Evolutionary conservation across 2,329 filamentous ascomycete genomes (phyloP), one percentile per base, ranked within the genome.

Genomic region (Ceratocystis huliohia): DNA sequence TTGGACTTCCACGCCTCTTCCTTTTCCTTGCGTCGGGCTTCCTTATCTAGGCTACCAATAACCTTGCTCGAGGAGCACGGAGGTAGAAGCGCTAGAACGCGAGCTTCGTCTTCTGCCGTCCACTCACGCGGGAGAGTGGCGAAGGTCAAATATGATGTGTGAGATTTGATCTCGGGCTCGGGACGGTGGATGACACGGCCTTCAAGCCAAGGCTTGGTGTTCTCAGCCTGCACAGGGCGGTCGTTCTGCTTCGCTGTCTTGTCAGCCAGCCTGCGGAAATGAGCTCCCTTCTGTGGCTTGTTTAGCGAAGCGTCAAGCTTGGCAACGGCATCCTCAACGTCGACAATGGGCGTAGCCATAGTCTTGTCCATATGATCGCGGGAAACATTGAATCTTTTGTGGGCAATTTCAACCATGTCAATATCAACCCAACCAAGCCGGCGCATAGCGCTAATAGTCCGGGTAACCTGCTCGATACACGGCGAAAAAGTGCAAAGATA

Each of bases 71-170:
- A 81, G 48, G 78, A 76, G 30, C 79, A 80, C 0, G 85, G 84
- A 83, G 86, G 91, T 69, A 81, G 83, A 28, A 66, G 44, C 64
- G 81, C 79, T 70, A 82, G 77, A 63, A 86, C 85, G 37, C 81
- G 81, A 41, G 81, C 82, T 76, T 99, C 94, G 70, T 96, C 90
- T 68, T 88, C 88, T 45, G 84, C 87, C 0, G 80, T 86, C 94
- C 94, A 99, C 69, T 89, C 86, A 56, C 85, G 81, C n/a, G 94
- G 93, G 68, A 99, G 76, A 2, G 94, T 79, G 0, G 94, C 94
- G 77, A 99, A 99, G 3, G 95, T 88, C 3, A 99, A 82, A 74
- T 99, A 99, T n/a, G 89, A 94, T 0, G 94, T 99, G 76, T 99
- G 94, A 6, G 89, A 94, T 81, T 96, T 96, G 68, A 97, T 78